Percentiles rank a stretch among this genome's conserved stretches.
phyloP scores from a whole-genome alignment of 306 rosid species.

The Inga laurina region DNA sequence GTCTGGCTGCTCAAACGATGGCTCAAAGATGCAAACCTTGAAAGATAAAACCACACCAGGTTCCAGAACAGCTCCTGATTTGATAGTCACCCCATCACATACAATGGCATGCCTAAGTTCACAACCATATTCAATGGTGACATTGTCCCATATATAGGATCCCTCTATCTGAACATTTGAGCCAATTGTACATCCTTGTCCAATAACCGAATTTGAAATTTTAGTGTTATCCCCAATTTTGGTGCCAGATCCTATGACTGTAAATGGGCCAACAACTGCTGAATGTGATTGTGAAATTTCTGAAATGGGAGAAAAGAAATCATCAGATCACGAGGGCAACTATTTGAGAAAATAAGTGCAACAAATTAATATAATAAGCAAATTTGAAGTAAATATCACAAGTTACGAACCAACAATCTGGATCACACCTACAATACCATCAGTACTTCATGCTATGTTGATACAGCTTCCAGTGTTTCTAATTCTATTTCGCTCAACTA shows the following conservation, averaged over 20 bases:
- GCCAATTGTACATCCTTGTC: conserved; percentile 84
- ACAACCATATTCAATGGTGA: conserved; percentile 90
- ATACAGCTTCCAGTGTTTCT: not conserved
- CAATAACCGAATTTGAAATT: conserved; percentile 80
- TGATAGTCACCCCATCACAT: conserved; percentile 85
- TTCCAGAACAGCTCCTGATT: conserved; percentile 76
- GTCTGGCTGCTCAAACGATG: conserved; percentile 7
- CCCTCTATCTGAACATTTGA: conserved; percentile 83
- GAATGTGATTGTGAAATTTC: conserved; percentile 80
- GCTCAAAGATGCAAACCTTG: conserved; percentile 57
- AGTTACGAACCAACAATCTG: not conserved
- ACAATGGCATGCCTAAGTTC: conserved; percentile 79
- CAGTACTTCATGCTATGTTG: not conserved
- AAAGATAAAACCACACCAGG: conserved; percentile 92
- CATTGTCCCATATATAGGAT: conserved; percentile 86
- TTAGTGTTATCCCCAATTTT: conserved; percentile 66
- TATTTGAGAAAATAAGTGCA: not conserved
- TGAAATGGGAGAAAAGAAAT: conserved; percentile 41
- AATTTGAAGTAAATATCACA: not conserved
- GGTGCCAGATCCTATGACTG: conserved; percentile 87
- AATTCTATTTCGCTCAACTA: not conserved
- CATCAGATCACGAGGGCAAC: conserved; percentile 28
- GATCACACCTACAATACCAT: not conserved
- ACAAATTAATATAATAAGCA: not conserved
- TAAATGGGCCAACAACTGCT: conserved; percentile 80